A percentile compares a stretch with the other conserved stretches of the same genome.
Conservation (phyloP, 2,329 filamentous ascomycete species). For the Botrytis cinerea region DNA sequence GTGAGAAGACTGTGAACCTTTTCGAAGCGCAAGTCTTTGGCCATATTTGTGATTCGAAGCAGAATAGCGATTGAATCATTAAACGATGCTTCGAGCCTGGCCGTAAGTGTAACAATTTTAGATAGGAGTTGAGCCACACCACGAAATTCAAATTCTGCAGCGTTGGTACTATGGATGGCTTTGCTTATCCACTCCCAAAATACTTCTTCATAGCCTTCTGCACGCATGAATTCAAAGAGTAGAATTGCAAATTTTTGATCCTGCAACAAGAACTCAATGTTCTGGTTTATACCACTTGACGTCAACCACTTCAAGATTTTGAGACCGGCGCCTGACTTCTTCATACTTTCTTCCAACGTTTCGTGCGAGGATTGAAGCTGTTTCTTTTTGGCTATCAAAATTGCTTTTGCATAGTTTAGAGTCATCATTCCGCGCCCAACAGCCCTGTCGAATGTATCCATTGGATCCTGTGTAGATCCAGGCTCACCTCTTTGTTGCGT, state of each 20-base stretch:
- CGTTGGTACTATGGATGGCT: constrained; percentile 25
- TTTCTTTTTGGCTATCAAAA: constrained; percentile 33
- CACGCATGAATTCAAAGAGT: constrained; percentile 40
- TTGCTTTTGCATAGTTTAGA: constrained; percentile 33
- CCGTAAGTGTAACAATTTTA: constrained; percentile 9
- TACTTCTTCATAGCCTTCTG: constrained; percentile 37
- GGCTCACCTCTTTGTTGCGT: not conserved
- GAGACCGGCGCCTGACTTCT: constrained; percentile 38
- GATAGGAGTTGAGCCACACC: constrained; percentile 5
- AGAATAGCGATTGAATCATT: constrained; percentile 10
- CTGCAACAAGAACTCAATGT: constrained; percentile 33
- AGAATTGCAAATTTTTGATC: constrained; percentile 30
- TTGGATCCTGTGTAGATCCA: constrained; percentile 30
- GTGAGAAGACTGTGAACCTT: constrained; percentile 5
- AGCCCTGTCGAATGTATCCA: constrained; percentile 40
- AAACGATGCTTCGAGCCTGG: not conserved
- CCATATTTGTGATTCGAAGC: not conserved
- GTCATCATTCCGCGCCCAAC: constrained; percentile 40
- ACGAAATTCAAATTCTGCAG: not conserved
- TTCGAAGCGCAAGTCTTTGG: not conserved
- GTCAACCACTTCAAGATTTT: constrained; percentile 40
- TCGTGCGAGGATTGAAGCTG: constrained; percentile 30
- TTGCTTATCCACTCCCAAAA: constrained; percentile 39
- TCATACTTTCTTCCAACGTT: constrained; percentile 34
- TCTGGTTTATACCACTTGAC: constrained; percentile 36